Percentiles rank a stretch among this genome's conserved stretches.
phyloP scores from a whole-genome alignment of 2,329 filamentous ascomycete species.

The Lachnellula hyalina region DNA sequence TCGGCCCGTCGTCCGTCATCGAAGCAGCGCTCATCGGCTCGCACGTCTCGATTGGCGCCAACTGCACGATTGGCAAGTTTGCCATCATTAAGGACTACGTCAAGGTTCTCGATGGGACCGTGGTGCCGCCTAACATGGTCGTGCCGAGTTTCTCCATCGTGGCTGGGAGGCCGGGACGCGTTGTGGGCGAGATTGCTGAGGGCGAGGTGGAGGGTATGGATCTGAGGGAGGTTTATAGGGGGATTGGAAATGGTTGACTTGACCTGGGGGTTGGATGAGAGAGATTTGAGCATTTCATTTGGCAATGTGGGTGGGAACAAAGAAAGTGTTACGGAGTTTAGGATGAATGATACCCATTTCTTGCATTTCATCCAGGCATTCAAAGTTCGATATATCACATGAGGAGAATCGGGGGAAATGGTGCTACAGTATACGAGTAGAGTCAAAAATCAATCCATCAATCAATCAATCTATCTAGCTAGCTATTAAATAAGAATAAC shows the following conservation, averaged over 20 bases:
- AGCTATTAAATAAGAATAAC: no score
- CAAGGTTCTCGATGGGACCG: constrained; percentile 75
- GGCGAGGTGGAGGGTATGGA: constrained; percentile 62
- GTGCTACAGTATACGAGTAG: no score
- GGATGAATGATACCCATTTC: constrained; percentile 12
- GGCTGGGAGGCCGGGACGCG: constrained; percentile 72
- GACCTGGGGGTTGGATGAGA: neutral
- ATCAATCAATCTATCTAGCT: no score
- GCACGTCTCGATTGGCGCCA: constrained; percentile 78
- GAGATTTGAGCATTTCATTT: neutral
- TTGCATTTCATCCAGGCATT: neutral
- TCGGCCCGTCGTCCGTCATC: constrained; percentile 69
- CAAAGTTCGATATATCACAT: neutral
- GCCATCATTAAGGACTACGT: constrained; percentile 93
- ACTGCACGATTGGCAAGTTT: constrained; percentile 76
- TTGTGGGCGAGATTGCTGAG: constrained; percentile 76
- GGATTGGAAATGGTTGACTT: constrained; percentile 46
- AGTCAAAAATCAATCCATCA: no score
- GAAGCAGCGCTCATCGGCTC: constrained; percentile 79
- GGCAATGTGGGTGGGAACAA: neutral
- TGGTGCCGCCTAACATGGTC: constrained; percentile 84
- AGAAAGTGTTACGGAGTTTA: neutral
- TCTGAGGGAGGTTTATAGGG: constrained; percentile 59
- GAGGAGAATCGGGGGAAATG: neutral
- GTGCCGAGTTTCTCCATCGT: constrained; percentile 90